Percentiles rank a stretch among this genome's conserved stretches.
Evolutionary conservation across 2,329 filamentous ascomycete species (phyloP).

Genomic region (Aspergillus chevalieri): DNA sequence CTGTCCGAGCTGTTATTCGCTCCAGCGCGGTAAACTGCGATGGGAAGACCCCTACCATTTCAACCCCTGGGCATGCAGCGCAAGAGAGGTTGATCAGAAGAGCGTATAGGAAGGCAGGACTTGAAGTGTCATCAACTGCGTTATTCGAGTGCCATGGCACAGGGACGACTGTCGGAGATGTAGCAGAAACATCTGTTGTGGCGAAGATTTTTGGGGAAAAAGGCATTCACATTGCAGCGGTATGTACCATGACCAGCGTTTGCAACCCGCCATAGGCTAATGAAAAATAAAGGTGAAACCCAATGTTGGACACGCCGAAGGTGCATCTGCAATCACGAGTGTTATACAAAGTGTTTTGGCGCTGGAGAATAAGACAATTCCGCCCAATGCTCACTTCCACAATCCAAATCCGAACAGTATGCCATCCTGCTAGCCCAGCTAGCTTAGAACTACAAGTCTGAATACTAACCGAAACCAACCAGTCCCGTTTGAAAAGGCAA

Average conservation of each 20-base stretch:
- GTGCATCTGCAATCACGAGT: constrained; percentile 12
- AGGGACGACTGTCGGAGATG: constrained; percentile 9
- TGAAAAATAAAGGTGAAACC: constrained; percentile 13
- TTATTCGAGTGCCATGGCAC: constrained; percentile 13
- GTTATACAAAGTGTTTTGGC: constrained; percentile 15
- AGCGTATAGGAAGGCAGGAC: constrained; percentile 5
- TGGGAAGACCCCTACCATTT: constrained; percentile 10
- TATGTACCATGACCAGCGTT: not conserved
- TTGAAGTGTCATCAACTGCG: constrained; percentile 4
- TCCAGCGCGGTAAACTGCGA: constrained; percentile 5
- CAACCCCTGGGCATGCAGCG: constrained; percentile 5
- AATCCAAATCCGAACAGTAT: constrained; percentile 17
- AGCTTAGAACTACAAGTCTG: not conserved
- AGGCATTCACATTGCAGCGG: constrained; percentile 5
- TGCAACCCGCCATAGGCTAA: too few relatives aligned
- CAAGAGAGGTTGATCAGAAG: constrained; percentile 13
- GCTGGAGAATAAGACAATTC: constrained; percentile 13
- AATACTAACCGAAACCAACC: too few relatives aligned
- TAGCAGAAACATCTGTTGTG: constrained; percentile 3
- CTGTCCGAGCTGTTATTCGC: not conserved
- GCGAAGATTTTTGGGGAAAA: constrained; percentile 1
- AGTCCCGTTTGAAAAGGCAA: constrained; percentile 9
- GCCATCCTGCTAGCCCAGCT: not conserved
- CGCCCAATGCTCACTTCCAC: constrained; percentile 16
- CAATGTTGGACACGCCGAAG: constrained; percentile 19